Base-by-base conservation (phyloP, 116 monocot genomes). In the Trichopus zeylanicus region DNA sequence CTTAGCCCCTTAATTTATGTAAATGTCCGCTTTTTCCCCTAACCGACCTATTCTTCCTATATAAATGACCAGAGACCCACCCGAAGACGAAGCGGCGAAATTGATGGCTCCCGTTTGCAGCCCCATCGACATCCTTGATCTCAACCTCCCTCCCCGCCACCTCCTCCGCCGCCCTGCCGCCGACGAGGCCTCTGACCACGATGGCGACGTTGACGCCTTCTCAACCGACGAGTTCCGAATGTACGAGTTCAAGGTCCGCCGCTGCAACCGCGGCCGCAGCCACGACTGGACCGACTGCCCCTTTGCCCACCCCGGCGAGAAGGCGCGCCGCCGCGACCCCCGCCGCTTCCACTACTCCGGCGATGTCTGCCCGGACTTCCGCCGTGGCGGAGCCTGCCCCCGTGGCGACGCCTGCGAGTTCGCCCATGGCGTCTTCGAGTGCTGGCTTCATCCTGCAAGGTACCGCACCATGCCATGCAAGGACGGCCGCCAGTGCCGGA, bases 401-500 rank as follows among this genome's bases (percentile, higher is more conserved):
- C 59, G 59, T 11, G 38, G 59, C 1, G 59, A 59, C 21, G 59
- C 59, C 19, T 59, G 59, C 33, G 82, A 81, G 62, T 71, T 69
- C 79, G 78, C 90, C 1, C 89, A 89, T 46, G 89, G 89, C 4
- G 84, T 89, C 9, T 89, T 89, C 68, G 89, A 89, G 58, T 72
- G 73, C 55, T 89, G 89, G 89, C 84, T 89, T 27, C 89, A 89
- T 31, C 89, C 89, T 20, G 51, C 72, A 7, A 63, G 81, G 61
- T 89, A 89, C 60, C 66, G 89, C 24, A 90, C 89, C 7, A 85
- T 81, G 73, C 72, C 79, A 19, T 90, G 89, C 66, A 85, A 90
- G 56, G 89, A 85, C 53, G 81, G 84, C 8, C 59, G 56, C 12
- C 67, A 57, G 18, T 90, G 89, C 66, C 72, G 78, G 6, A 71